Evolutionary conservation across 148 eudicot species (phyloP), one percentile per base, ranked within the genome.

Genomic region (Simmondsia chinensis): DNA sequence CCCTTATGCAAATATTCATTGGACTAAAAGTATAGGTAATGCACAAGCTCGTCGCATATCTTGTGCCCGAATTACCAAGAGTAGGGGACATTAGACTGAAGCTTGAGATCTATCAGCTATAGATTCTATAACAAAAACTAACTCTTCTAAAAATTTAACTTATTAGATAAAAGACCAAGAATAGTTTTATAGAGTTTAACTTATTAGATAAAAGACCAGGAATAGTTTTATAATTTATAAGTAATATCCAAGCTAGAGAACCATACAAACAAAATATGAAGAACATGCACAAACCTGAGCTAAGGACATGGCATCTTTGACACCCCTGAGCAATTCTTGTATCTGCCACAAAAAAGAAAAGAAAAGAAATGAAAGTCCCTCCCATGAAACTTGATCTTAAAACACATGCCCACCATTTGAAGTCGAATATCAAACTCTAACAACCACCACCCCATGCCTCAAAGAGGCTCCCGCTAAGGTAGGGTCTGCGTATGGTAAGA

Each of bases 251-350:
- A n/a, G n/a, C n/a, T n/a, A n/a, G n/a, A 36, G 12, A 7, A 13
- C 10, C n/a, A 45, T 13, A 3, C 1, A 43, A 7, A 20, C 6
- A 39, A 51, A 38, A 45, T 36, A 46, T 20, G 51, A 45, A 37
- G 43, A 62, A 48, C 27, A 52, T 35, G 71, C 57, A 54, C 76
- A 73, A 69, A 93, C 99, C 99, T 93, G 99, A 64, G 96, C 99
- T 22, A 93, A 67, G 24, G 99, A 93, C 44, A 77, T 60, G 30
- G 80, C 82, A 77, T 73, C 96, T 63, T 82, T 80, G 42, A 58
- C 63, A 60, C 73, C 72, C 70, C 91, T 56, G 54, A 61, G 60
- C 70, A 86, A 44, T 51, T 80, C 75, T 61, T 93, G 99, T 61
- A 93, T 82, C 96, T 93, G 82, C 53, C 69, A 69, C 43, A 56